Conservation (phyloP, 192 early-diverging fungal species). For the Backusella sp. region DNA sequence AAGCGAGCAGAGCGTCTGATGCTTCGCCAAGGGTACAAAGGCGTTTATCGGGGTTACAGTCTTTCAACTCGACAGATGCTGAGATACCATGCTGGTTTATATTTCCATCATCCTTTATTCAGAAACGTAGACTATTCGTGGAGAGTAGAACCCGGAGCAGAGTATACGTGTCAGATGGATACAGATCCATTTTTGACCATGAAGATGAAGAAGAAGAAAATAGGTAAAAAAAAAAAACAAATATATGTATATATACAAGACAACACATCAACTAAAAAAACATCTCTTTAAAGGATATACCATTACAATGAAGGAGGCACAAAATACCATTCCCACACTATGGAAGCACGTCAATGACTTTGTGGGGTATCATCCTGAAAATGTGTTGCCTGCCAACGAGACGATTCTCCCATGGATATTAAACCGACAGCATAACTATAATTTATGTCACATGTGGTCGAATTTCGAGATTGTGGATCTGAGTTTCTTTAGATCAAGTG, state of each 20-base stretch:
- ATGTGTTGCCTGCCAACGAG: slow-evolving; percentile 31
- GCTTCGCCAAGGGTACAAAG: slow-evolving; percentile 50
- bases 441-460: slow-evolving; percentile 74
- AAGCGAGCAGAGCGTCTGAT: slow-evolving; percentile 50
- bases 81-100: slow-evolving; percentile 52
- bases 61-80: slow-evolving; percentile 5
- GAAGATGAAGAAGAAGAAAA: slow-evolving; percentile 65
- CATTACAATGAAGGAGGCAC: slow-evolving; percentile 15
- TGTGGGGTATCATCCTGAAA: slow-evolving; percentile 39
- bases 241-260: neutral
- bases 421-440: slow-evolving; percentile 49
- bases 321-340: slow-evolving; percentile 59
- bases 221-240: slow-evolving; percentile 43
- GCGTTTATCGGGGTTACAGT: slow-evolving; percentile 28
- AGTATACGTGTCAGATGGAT: slow-evolving; percentile 70
- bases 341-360: slow-evolving; percentile 62
- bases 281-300: slow-evolving; percentile 1
- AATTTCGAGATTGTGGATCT: slow-evolving; percentile 86
- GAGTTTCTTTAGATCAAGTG: slow-evolving; percentile 64
- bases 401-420: slow-evolving; percentile 51
- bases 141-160: slow-evolving; percentile 74
- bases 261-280: neutral
- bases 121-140: slow-evolving; percentile 71
- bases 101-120: slow-evolving; percentile 66
- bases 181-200: slow-evolving; percentile 75